These are phyloP conservation scores for Coemansia javaensis DNA, from an alignment of 192 early-diverging fungal species.

Conservation along the genomic window DNA sequence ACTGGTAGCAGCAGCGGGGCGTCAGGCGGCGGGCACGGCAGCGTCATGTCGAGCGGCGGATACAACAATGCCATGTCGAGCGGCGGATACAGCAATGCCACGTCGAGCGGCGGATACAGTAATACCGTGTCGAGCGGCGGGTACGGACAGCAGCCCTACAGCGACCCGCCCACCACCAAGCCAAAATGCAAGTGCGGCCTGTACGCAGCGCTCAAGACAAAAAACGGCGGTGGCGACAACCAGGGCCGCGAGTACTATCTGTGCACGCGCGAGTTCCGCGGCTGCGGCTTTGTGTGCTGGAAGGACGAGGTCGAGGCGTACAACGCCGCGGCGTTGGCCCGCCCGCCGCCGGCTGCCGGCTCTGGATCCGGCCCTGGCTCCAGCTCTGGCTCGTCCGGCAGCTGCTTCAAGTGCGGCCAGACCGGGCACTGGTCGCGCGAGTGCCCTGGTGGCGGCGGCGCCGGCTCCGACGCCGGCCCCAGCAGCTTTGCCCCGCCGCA, in stretches of 20 bases:
- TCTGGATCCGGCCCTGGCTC: too few relatives aligned
- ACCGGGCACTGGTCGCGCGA: slow-evolving; percentile 43
- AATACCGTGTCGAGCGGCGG: too few relatives aligned
- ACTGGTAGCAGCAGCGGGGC: background rate
- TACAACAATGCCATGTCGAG: background rate
- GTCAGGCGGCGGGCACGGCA: background rate
- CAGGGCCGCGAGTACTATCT: slow-evolving; percentile 51
- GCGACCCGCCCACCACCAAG: slow-evolving; percentile 7
- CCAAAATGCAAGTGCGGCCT: slow-evolving; percentile 54
- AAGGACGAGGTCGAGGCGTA: slow-evolving; percentile 24
- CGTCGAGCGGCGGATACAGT: too few relatives aligned
- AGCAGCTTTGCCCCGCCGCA: slow-evolving; percentile 3
- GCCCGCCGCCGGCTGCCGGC: background rate
- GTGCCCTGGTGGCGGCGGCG: slow-evolving; percentile 12
- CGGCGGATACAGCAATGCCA: too few relatives aligned
- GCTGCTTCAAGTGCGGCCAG: slow-evolving; percentile 35
- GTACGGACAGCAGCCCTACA: background rate
- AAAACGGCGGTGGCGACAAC: slow-evolving; percentile 22
- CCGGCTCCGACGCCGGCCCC: too few relatives aligned
- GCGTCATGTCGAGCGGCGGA: background rate
- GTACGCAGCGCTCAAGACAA: slow-evolving; percentile 21
- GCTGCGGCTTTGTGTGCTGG: slow-evolving; percentile 42
- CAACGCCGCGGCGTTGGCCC: slow-evolving; percentile 2
- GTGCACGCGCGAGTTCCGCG: slow-evolving; percentile 43
- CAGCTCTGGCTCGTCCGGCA: slow-evolving; percentile 10